Base-by-base conservation (phyloP, 495 filamentous ascomycete species). In the Penicillium verhagenii region DNA sequence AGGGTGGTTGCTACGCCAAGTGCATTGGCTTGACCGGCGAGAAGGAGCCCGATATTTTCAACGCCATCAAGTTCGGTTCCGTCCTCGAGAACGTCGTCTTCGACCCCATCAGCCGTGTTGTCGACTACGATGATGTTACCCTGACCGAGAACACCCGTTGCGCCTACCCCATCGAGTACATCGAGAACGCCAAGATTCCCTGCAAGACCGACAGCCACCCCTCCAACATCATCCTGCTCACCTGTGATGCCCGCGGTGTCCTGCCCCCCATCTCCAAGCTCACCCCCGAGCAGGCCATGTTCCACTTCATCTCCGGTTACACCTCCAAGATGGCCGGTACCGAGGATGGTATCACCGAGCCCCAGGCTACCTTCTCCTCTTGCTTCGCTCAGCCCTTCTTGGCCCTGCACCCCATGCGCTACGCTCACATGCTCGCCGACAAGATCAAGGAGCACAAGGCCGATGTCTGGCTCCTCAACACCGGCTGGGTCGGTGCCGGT, bases 311-410 rank as follows among this genome's bases (percentile, higher is more conserved):
- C 74, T 94, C 89, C 18, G 94, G 94, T 66, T 98, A 98, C 82
- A 98, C 94, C 52, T 97, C 95, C 65, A 98, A 98, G 87, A 97
- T 98, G 95, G 95, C 93, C 57, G 94, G 94, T 66, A 98, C 94
- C 43, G 94, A 98, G 77, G 89, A 97, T 49, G 94, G 94, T 72
- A 84, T 98, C 49, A 90, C 89, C 14, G 94, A 98, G 79, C 94
- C 94, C 60, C 89, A 96, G 78, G 94, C 94, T 3, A 98, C 94
- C 64, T 98, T 98, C 88, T 96, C 92, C 16, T 96, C 93, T 25
- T 98, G 94, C 87, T 98, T 98, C 77, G 94, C 95, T 44, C 94
- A 98, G 77, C 94, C 94, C 54, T 98, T 98, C 91, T 80, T 98
- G 61, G 94, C 94, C 44, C 86, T 98, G 43, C 95, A 97, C 82